A percentile compares a stretch with the other conserved stretches of the same genome.
Conservation (phyloP, 164 flowering plant genomes). For the Hamamelis virginiana region DNA sequence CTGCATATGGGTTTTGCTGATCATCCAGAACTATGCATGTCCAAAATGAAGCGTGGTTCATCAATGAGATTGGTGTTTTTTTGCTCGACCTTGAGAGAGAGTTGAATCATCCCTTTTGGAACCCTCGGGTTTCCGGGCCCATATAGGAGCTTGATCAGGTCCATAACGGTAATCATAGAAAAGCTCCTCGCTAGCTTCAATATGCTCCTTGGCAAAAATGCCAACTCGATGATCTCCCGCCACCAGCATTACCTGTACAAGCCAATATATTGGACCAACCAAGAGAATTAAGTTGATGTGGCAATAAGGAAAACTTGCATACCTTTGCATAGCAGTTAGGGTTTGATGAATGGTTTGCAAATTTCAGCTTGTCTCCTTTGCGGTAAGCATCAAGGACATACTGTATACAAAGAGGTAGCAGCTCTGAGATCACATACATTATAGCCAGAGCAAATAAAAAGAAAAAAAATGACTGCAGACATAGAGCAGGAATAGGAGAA, state of each 20-base stretch:
- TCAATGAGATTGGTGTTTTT: constrained; percentile 76
- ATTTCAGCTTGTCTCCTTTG: constrained; percentile 96
- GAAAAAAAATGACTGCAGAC: not conserved
- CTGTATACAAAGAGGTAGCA: constrained; percentile 36
- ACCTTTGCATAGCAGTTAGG: constrained; percentile 98
- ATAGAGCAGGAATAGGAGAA: not conserved
- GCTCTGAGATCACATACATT: constrained; percentile 6
- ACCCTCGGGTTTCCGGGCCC: constrained; percentile 88
- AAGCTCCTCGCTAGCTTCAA: constrained; percentile 89
- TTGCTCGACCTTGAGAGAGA: constrained; percentile 67
- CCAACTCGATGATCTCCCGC: constrained; percentile 99
- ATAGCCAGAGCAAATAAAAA: not conserved
- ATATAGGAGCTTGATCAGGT: constrained; percentile 81
- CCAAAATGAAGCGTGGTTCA: not conserved
- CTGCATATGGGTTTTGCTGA: too few relatives aligned
- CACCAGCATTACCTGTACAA: constrained; percentile 82
- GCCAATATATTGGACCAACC: constrained; percentile 3
- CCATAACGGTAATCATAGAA: constrained; percentile 93
- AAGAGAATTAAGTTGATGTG: not conserved
- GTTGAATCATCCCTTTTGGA: constrained; percentile 71
- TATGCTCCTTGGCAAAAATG: constrained; percentile 86
- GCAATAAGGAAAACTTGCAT: constrained; percentile 1
- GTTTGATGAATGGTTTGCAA: constrained; percentile 90
- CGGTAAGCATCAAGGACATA: constrained; percentile 95
- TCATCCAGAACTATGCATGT: too few relatives aligned